These are phyloP conservation scores for Herpomyces periplanetae DNA, from an alignment of 2,329 filamentous ascomycete genomes.

Conservation along the genomic window DNA sequence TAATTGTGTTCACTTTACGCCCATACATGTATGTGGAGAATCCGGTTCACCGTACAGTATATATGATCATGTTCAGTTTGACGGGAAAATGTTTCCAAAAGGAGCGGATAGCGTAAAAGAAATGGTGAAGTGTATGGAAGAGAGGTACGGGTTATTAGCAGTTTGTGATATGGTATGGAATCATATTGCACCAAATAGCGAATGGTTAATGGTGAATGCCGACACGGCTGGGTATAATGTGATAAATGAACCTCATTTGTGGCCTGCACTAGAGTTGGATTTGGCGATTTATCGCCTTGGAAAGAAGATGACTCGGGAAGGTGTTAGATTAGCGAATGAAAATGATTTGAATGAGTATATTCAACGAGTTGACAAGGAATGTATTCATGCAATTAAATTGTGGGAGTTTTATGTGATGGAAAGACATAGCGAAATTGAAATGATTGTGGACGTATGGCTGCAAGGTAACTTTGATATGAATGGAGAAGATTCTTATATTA, in stretches of 20 bases:
- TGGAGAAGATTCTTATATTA: too few relatives aligned
- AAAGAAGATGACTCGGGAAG: too few relatives aligned
- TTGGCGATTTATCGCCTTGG: slow-evolving; percentile 25
- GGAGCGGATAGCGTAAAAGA: slow-evolving; percentile 44
- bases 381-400: slow-evolving; percentile 32
- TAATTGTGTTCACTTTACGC: slow-evolving; percentile 97
- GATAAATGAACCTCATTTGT: slow-evolving; percentile 36
- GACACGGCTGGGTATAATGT: slow-evolving; percentile 88
- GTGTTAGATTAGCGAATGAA: slow-evolving; percentile 21
- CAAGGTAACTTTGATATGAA: slow-evolving; percentile 16
- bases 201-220: slow-evolving; percentile 72
- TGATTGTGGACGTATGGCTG: slow-evolving; percentile 29
- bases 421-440: slow-evolving; percentile 26
- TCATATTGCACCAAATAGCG: slow-evolving; percentile 77
- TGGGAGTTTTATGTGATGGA: slow-evolving; percentile 84
- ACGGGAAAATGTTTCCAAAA: slow-evolving; percentile 35
- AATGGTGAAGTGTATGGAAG: slow-evolving; percentile 42
- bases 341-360: slow-evolving; percentile 46
- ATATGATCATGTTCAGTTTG: slow-evolving; percentile 63
- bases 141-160: slow-evolving; percentile 43
- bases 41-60: slow-evolving; percentile 95
- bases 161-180: slow-evolving; percentile 93
- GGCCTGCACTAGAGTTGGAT: slow-evolving; percentile 31
- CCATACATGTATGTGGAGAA: slow-evolving; percentile 43
- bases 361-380: slow-evolving; percentile 40